Evolutionary conservation across 2,329 filamentous ascomycete genomes (phyloP).

Genomic region (Ilyonectria destructans): DNA sequence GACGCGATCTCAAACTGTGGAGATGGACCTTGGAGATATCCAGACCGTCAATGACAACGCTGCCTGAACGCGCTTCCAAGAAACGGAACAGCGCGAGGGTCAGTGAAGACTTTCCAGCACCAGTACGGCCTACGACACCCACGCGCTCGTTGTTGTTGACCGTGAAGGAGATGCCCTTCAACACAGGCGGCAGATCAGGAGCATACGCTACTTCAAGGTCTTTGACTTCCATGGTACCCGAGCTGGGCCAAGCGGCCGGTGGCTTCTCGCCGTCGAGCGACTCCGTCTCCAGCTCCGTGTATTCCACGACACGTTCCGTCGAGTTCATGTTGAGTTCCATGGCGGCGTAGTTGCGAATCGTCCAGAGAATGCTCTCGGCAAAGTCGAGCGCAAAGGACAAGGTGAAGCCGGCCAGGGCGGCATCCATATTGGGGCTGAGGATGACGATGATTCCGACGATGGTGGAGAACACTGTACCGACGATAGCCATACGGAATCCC

Average conservation of each 20-base stretch:
- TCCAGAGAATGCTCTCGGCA: conserved; percentile 75
- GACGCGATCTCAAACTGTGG: conserved; percentile 78
- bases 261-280: conserved; percentile 73
- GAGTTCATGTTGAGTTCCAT: conserved; percentile 87
- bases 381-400: conserved; percentile 83
- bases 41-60: conserved; percentile 79
- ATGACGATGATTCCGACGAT: conserved; percentile 78
- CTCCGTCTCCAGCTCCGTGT: conserved; percentile 79
- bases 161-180: conserved; percentile 79
- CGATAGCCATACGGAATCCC: conserved; percentile 78
- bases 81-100: conserved; percentile 86
- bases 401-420: conserved; percentile 82
- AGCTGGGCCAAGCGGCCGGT: conserved; percentile 82
- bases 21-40: conserved; percentile 83
- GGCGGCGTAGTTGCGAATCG: conserved; percentile 78
- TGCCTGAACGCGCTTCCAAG: conserved; percentile 78
- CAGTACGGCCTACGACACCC: conserved; percentile 85
- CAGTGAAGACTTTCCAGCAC: conserved; percentile 83
- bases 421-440: conserved; percentile 73
- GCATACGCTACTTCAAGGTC: conserved; percentile 83
- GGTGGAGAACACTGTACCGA: conserved; percentile 79
- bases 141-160: conserved; percentile 79
- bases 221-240: conserved; percentile 81
- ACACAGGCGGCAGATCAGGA: conserved; percentile 78
- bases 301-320: conserved; percentile 83